Evolutionary conservation across 2,329 filamentous ascomycete species (phyloP), one percentile per base, ranked within the genome.

Genomic region (Rosellinia necatrix): DNA sequence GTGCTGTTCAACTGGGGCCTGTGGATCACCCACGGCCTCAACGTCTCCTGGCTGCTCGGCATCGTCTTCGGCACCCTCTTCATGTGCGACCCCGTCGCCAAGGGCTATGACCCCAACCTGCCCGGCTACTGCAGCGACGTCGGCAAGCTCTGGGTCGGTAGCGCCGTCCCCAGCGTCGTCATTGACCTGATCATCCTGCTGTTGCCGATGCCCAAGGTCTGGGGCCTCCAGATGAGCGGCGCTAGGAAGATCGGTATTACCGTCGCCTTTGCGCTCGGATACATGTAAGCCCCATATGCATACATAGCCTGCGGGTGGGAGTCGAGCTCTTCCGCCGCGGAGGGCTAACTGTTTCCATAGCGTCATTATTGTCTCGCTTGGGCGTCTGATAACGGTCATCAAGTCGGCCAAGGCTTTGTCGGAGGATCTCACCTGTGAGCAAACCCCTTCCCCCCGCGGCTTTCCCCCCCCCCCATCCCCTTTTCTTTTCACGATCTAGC

Each of bases 281-380:
- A 63, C 15, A 47, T 32, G 61, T 61, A 47, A n/a, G n/a, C n/a
- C n/a, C n/a, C n/a, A n/a, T n/a, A n/a, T n/a, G n/a, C n/a, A n/a
- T n/a, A n/a, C n/a, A n/a, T n/a, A n/a, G n/a, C n/a, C n/a, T n/a
- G n/a, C n/a, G n/a, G n/a, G n/a, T n/a, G n/a, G n/a, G n/a, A n/a
- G n/a, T n/a, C n/a, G n/a, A n/a, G n/a, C n/a, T n/a, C n/a, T n/a
- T n/a, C n/a, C n/a, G n/a, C n/a, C n/a, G n/a, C n/a, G n/a, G n/a
- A n/a, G n/a, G n/a, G n/a, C 27, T 29, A 29, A 29, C 27, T 40
- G 56, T 53, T 29, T 35, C 38, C 5, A 6, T n/a, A 62, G 59
- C 38, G 49, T 56, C 19, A 46, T 62, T n/a, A 17, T 60, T 21
- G 56, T 60, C 13, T 62, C 56, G 2, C 22, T 62, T 12, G 59